Evolutionary conservation across 1,284 basidiomycete genomes (phyloP), one percentile per base, ranked within the genome.

Genomic region (Microbotryum violaceum): DNA sequence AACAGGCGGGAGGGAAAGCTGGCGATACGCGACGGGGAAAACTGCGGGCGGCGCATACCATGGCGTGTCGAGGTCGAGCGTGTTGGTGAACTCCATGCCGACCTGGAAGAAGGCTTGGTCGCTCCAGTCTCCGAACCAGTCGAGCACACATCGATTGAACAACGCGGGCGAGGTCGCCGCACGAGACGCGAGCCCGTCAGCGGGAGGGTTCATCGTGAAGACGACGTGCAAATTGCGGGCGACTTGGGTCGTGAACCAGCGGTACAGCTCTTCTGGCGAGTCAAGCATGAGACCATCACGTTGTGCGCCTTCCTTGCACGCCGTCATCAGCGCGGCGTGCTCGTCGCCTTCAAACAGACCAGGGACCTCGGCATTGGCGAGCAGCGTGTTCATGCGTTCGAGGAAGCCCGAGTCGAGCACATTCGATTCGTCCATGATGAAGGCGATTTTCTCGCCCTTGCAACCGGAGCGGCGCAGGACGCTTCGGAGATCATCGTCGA

Each of bases 401-500:
- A 99, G 79, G 81, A 98, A 97, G 60, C 96, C 96, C 6, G 96
- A 92, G 75, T 98, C 94, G 46, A 97, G 85, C 31, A 98, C 93
- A 72, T 99, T 98, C 1, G 91, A 96, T 76, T 99, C 96, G 76
- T 99, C 96, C 93, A 99, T 97, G 77, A 98, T 97, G 82, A 98
- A 99, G 74, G 92, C 97, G 48, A 99, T 88, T 78, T 97, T 97
- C 77, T 99, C 96, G 70, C 91, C 93, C 74, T 97, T 97, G 79
- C 92, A 96, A 7, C 96, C 97, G 1, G 94, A 82, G 31, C 96
- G 85, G 46, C 93, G 87, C 37, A 99, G 84, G 2, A 99, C 91
- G 0, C 85, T 88, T 33, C 96, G 85, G 52, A 99, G 81, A 74
- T 99, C 96, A 67, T 98, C 94, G 71, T 98, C 96, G 72, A 99